phyloP scores from a whole-genome alignment of 768 basidiomycete species.

The Rhodosporidiobolus odoratus region DNA sequence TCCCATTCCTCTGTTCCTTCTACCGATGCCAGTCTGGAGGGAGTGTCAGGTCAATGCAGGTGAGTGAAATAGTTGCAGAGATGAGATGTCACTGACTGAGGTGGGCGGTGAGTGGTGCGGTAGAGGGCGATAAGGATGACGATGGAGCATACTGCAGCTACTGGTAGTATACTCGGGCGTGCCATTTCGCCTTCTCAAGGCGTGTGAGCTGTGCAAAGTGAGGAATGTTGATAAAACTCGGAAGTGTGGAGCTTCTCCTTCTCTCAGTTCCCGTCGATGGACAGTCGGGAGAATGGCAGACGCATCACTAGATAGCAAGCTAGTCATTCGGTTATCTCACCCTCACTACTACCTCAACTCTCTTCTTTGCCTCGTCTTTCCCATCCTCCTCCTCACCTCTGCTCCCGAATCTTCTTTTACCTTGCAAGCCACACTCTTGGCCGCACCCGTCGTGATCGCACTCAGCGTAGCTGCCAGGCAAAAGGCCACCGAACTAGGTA shows the following conservation, averaged over 20 bases:
- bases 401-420: not conserved
- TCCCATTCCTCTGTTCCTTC: not conserved
- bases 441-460: not conserved
- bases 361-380: conserved; percentile 18
- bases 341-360: conserved; percentile 30
- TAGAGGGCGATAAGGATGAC: conserved; percentile 14
- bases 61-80: not conserved
- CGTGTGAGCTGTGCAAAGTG: not conserved
- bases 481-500: not conserved
- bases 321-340: not conserved
- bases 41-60: not conserved
- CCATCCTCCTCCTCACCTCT: not conserved
- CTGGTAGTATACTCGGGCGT: not conserved
- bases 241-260: not conserved
- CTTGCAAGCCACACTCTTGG: not conserved
- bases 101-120: not conserved
- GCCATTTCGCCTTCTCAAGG: not conserved
- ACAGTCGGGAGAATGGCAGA: not conserved
- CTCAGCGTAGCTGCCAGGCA: not conserved
- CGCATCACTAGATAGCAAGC: not conserved
- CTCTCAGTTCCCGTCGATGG: not conserved
- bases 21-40: not conserved
- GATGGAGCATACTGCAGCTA: not conserved
- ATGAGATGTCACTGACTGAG: not conserved
- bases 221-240: not conserved